Percentiles rank a stretch among this genome's conserved stretches.
phyloP scores from a whole-genome alignment of 306 rosid genomes.

The Acacia confusa region DNA sequence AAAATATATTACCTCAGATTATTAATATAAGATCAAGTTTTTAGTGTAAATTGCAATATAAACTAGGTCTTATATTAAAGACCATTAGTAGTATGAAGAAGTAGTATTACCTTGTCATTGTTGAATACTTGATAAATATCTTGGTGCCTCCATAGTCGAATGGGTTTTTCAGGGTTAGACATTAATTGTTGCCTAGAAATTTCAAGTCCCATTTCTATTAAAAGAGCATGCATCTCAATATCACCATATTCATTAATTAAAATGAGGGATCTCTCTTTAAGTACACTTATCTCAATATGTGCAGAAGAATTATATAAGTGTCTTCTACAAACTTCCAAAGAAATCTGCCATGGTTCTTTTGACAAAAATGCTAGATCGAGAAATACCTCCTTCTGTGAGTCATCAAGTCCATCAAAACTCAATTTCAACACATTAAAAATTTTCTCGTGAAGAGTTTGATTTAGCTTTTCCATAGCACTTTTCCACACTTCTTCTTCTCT shows the following conservation, averaged over 20 bases:
- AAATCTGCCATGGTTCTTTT: no score
- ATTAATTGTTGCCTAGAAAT: not conserved
- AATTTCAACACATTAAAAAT: not conserved
- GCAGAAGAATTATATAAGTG: not conserved
- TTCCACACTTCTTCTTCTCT: not conserved
- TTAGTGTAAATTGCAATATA: no score
- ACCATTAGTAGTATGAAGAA: no score
- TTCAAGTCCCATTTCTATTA: not conserved
- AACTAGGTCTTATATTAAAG: no score
- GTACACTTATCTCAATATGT: not conserved
- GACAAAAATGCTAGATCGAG: not conserved
- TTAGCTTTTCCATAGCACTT: not conserved
- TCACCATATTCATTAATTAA: not conserved
- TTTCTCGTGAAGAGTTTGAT: not conserved
- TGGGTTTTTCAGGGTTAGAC: no score
- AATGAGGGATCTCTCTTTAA: not conserved
- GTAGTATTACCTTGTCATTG: no score
- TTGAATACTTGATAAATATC: no score
- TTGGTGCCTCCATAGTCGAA: no score
- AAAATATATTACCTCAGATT: no score
- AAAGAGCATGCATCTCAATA: not conserved
- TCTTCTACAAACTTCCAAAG: no score
- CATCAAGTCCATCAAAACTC: not conserved
- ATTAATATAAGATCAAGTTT: no score
- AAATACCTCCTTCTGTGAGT: not conserved